Conservation (phyloP, 2,329 filamentous ascomycete species). For the Sporothrix pallida region DNA sequence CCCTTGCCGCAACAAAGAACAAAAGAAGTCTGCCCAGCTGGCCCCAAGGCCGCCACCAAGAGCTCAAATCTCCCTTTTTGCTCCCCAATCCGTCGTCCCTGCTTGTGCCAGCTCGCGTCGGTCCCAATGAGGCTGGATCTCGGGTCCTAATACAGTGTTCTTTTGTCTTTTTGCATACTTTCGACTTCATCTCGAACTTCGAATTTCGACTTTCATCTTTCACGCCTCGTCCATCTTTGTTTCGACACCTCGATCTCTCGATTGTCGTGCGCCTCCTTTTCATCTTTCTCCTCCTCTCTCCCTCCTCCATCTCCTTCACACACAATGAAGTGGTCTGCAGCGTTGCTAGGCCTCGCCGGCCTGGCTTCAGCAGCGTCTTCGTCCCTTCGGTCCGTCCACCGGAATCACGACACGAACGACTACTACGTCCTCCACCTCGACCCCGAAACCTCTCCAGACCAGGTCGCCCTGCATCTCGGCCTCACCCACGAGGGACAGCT, state of each 20-base stretch:
- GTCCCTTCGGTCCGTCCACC: slow-evolving; percentile 56
- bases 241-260: not conserved
- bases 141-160: slow-evolving; percentile 17
- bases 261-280: not conserved
- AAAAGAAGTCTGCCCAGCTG: slow-evolving; percentile 1
- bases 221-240: not conserved
- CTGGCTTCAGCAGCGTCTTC: slow-evolving; percentile 56
- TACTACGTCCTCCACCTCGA: slow-evolving; percentile 92
- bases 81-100: slow-evolving; percentile 21
- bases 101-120: slow-evolving; percentile 27
- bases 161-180: not conserved
- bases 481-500: slow-evolving; percentile 81
- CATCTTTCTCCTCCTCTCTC: not conserved
- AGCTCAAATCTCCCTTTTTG: slow-evolving; percentile 4
- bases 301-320: not conserved
- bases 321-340: slow-evolving; percentile 57
- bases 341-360: slow-evolving; percentile 60
- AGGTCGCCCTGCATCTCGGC: slow-evolving; percentile 74
- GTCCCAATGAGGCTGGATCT: slow-evolving; percentile 28
- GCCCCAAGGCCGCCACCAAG: slow-evolving; percentile 16
- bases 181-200: not conserved
- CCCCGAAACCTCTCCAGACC: slow-evolving; percentile 65
- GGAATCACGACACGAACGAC: slow-evolving; percentile 80
- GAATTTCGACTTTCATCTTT: not conserved
- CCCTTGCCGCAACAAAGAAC: slow-evolving; percentile 7